Percentiles rank a stretch among this genome's conserved stretches.
phyloP scores from a whole-genome alignment of 1,284 basidiomycete genomes.

The Heterobasidion parviporum region DNA sequence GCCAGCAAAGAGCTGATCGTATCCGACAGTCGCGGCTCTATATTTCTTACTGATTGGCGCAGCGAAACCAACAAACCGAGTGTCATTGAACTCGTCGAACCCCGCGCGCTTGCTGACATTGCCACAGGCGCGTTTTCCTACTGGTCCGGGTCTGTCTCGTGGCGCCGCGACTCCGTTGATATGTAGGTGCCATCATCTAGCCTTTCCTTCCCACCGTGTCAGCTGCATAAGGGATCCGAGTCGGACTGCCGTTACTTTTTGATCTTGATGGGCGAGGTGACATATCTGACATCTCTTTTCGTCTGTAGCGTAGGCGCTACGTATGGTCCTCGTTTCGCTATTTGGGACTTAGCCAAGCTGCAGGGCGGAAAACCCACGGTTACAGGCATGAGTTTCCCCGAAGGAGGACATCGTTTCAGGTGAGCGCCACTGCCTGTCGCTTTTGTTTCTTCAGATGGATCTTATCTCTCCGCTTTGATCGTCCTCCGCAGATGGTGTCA shows the following conservation, averaged over 20 bases:
- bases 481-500: constrained; percentile 51
- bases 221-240: background rate
- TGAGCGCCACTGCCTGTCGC: constrained; percentile 15
- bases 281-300: background rate
- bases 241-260: background rate
- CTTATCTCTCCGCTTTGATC: background rate
- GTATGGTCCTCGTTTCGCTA: constrained; percentile 56
- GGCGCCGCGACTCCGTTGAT: constrained; percentile 59
- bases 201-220: background rate
- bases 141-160: constrained; percentile 53
- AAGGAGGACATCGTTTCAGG: constrained; percentile 64
- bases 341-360: constrained; percentile 68
- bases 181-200: constrained; percentile 37
- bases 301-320: constrained; percentile 57
- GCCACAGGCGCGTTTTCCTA: constrained; percentile 17
- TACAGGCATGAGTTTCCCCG: constrained; percentile 51
- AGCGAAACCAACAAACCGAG: constrained; percentile 40
- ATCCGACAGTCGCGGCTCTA: constrained; percentile 60
- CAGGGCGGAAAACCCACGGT: constrained; percentile 63
- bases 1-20: constrained; percentile 72
- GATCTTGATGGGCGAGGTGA: no score
- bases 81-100: constrained; percentile 64
- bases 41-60: constrained; percentile 74
- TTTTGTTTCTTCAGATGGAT: no score
- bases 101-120: constrained; percentile 47